phyloP scores from a whole-genome alignment of 257 asterid genomes.

The Verbascum thapsus region DNA sequence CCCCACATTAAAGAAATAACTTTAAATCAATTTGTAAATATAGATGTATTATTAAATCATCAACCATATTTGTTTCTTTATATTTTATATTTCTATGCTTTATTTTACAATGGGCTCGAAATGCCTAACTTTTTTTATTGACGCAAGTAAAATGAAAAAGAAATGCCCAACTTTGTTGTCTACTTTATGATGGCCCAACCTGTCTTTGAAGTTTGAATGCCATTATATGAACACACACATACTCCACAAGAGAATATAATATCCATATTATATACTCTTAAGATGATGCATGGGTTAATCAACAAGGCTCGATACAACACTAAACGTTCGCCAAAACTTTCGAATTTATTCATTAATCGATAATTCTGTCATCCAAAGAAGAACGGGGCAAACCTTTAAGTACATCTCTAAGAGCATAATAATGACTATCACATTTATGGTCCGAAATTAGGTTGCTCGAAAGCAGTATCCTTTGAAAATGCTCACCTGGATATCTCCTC shows the following conservation, averaged over 20 bases:
- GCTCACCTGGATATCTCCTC: slow-evolving; percentile 82
- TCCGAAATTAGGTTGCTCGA: slow-evolving; percentile 80
- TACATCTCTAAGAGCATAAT: slow-evolving; percentile 83
- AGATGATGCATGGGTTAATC: too few species aligned
- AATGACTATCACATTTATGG: slow-evolving; percentile 89
- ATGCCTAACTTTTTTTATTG: not conserved
- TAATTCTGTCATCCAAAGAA: slow-evolving; percentile 40
- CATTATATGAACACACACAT: too few species aligned
- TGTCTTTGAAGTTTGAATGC: not conserved
- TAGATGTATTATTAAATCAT: too few species aligned
- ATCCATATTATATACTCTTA: too few species aligned
- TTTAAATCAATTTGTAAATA: too few species aligned
- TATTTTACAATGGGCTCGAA: slow-evolving; percentile 26
- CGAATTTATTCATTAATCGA: slow-evolving; percentile 25
- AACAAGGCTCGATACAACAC: not conserved
- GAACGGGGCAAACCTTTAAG: slow-evolving; percentile 80
- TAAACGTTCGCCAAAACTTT: too few species aligned
- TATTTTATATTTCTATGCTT: slow-evolving; percentile 11
- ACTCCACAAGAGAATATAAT: too few species aligned
- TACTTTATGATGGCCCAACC: not conserved
- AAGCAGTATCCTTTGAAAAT: slow-evolving; percentile 74
- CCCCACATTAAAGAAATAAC: too few species aligned
- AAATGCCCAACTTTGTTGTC: not conserved
- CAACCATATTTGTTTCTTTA: not conserved
- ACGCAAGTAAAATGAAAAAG: not conserved